phyloP scores from a whole-genome alignment of 2,329 filamentous ascomycete genomes.

The Botryotinia narcissicola region DNA sequence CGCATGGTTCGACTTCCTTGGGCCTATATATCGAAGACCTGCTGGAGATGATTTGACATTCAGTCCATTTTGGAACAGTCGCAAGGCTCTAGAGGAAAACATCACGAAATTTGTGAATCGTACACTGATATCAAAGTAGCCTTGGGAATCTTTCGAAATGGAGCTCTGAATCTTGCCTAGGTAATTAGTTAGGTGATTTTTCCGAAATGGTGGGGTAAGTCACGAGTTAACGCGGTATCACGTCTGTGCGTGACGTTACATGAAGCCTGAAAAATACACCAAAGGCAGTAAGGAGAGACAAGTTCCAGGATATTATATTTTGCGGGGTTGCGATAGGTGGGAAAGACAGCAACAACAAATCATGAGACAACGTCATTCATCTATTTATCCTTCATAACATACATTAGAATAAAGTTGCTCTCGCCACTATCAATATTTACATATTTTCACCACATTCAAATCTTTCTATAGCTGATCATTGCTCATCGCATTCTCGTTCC shows the following conservation, averaged over 20 bases:
- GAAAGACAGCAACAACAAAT: constrained; percentile 21
- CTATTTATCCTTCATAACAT: background rate
- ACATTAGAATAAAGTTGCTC: background rate
- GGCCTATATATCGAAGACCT: constrained; percentile 19
- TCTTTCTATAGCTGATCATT: background rate
- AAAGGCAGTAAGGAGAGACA: constrained; percentile 3
- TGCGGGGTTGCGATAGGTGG: constrained; percentile 18
- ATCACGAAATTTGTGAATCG: constrained; percentile 29
- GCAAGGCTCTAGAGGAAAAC: constrained; percentile 36
- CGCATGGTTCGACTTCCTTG: constrained; percentile 17
- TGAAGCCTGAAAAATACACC: background rate
- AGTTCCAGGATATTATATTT: background rate
- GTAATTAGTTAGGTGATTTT: background rate
- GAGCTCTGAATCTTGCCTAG: background rate
- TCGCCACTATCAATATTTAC: background rate
- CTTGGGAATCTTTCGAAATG: background rate
- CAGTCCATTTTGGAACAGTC: constrained; percentile 25
- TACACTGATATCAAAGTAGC: background rate
- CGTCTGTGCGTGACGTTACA: background rate
- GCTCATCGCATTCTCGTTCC: background rate
- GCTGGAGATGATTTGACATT: constrained; percentile 13
- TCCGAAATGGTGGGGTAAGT: background rate
- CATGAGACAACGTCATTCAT: constrained; percentile 32
- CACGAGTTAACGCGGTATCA: constrained; percentile 1
- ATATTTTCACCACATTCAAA: background rate